Conservation (phyloP, 2,329 filamentous ascomycete genomes). For the Diplodia corticola region DNA sequence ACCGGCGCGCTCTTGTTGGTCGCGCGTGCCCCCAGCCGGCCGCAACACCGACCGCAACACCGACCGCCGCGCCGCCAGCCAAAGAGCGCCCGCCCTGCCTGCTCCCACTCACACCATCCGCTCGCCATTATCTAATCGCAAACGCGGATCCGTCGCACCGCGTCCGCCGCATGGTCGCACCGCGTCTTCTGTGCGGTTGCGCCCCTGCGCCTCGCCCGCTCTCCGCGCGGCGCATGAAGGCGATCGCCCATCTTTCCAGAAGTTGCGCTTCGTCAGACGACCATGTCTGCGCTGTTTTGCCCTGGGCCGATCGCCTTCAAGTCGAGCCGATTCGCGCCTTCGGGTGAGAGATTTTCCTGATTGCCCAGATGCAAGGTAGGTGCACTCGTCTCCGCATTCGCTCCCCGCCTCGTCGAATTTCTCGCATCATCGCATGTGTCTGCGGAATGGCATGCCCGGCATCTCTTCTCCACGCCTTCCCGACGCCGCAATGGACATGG, state of each 20-base stretch:
- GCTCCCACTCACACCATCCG: slow-evolving; percentile 16
- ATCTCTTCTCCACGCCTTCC: slow-evolving; percentile 5
- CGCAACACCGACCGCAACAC: not conserved
- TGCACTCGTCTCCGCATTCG: slow-evolving; percentile 12
- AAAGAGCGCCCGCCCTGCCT: not conserved
- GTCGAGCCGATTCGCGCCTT: not conserved
- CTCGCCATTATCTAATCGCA: slow-evolving; percentile 22
- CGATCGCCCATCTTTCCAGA: not conserved
- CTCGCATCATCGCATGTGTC: slow-evolving; percentile 12
- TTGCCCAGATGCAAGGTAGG: not conserved
- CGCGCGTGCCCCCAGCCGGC: not conserved
- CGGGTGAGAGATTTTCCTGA: slow-evolving; percentile 14
- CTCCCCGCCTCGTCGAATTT: not conserved
- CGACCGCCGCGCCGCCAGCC: not conserved
- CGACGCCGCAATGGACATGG: not conserved
- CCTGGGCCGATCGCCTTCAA: not conserved
- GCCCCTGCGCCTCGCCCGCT: slow-evolving; percentile 18
- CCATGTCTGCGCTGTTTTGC: not conserved
- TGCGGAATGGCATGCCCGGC: not conserved
- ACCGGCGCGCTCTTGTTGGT: not conserved
- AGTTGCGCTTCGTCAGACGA: not conserved
- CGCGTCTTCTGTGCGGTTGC: slow-evolving; percentile 11
- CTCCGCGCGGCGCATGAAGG: not conserved
- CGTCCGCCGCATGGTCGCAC: slow-evolving; percentile 13
- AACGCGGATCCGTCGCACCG: slow-evolving; percentile 14